These are phyloP conservation scores for Leptomonas pyrrhocoris DNA, from an alignment of 208 protist genomes.

Conservation along the genomic window DNA sequence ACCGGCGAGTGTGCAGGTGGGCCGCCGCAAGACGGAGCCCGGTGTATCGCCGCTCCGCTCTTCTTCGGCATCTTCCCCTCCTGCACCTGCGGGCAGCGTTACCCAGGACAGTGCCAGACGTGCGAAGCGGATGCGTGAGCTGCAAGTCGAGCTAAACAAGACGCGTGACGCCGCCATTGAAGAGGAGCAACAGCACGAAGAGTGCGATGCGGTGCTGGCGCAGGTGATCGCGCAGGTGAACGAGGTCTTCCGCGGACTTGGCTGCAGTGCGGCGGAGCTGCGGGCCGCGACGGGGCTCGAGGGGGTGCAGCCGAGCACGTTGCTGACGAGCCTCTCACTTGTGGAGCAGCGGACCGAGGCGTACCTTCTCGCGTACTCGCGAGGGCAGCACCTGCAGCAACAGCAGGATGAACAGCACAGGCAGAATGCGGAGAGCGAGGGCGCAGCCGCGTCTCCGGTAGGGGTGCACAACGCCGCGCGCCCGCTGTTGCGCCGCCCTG, in stretches of 20 bases:
- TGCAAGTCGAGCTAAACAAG: conserved; percentile 31
- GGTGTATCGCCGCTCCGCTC: neutral
- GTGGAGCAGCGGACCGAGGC: conserved; percentile 82
- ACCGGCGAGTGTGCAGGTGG: neutral
- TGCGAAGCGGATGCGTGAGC: conserved; percentile 1
- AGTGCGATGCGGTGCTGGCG: conserved; percentile 24
- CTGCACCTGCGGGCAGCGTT: conserved; percentile 3
- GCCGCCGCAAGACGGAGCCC: neutral
- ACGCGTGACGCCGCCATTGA: conserved; percentile 28
- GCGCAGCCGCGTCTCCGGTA: neutral
- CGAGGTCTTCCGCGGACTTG: conserved; percentile 48
- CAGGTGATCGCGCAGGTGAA: conserved; percentile 40
- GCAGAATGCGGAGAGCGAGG: conserved; percentile 7
- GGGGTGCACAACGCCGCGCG: conserved; percentile 28
- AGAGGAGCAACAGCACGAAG: conserved; percentile 37
- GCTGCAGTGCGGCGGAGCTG: conserved; percentile 44
- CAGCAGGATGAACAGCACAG: conserved; percentile 14
- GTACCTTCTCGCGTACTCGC: conserved; percentile 61
- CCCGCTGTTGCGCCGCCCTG: conserved; percentile 44
- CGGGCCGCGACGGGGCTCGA: conserved; percentile 32
- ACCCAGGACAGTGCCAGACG: conserved; percentile 2
- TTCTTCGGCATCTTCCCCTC: too few relatives aligned
- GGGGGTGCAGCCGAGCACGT: conserved; percentile 34
- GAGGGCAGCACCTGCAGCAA: conserved; percentile 21
- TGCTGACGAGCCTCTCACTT: conserved; percentile 47